Evolutionary conservation across 1,139 yeast genomes (phyloP), one percentile per base, ranked within the genome.

Genomic region (Yamadazyma spencermartinsiae): DNA sequence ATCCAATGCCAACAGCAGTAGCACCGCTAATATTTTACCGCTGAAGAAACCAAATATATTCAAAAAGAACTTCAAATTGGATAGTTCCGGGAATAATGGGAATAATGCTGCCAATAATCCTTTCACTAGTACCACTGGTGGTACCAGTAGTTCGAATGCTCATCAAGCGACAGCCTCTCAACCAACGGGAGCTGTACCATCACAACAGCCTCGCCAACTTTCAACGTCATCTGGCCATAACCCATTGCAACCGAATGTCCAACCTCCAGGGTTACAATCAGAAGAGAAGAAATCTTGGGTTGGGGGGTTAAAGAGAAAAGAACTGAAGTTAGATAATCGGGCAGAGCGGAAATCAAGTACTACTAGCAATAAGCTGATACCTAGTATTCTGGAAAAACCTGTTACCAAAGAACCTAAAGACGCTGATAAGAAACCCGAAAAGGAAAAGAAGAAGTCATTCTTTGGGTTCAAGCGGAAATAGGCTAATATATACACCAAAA

Each of bases 261-360:
- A 24, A 20, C 30, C 20, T 7, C 34, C 41, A 12, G 24, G 36
- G 28, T 33, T 38, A 19, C 52, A 49, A 24, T 42, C 46, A 4
- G 53, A 51, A 26, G 74, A 67, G 36, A 68, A 70, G 55, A 70
- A 69, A 42, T 60, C 69, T 8, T 69, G 75, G 75, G 70, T 68
- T 4, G 72, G 69, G 0, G 69, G 69, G 1, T 57, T 71, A 31
- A 68, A 66, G 41, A 52, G 70, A 36, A 51, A 65, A 39, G 72
- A 68, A 33, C 58, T 58, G 45, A 60, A 58, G 36, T 42, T 35
- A n/a, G 55, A 44, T 10, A 48, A 42, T 13, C 41, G 47, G 14
- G 12, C 36, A 3, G 55, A 52, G 26, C 30, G 55, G 15, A 54
- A 52, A 28, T 34, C 48, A 13, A 48, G 56, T 20, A 41, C 44